Base-by-base conservation (phyloP, 768 basidiomycete genomes). In the Leccinum pellstonianum region DNA sequence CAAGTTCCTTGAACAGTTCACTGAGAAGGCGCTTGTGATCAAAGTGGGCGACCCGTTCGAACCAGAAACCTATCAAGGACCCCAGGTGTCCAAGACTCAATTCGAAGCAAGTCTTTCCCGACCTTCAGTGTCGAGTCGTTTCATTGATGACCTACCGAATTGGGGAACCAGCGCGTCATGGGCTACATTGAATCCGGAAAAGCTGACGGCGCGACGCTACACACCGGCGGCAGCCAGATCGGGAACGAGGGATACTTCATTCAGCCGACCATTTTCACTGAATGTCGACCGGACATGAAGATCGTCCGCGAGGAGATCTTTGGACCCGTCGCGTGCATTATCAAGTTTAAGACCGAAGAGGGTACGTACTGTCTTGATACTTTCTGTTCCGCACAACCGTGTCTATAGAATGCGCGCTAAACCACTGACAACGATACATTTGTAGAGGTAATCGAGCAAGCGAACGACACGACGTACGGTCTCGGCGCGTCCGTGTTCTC, bases 251-350 rank as follows among this genome's bases (percentile, higher is more conserved):
- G 61, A 1, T 62, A 55, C 33, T 62, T 61, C 23, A 60, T 62
- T 33, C 61, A 55, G 4, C 61, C 61, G 25, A 62, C 61, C 31
- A 62, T 62, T 41, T 62, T 62, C 49, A 55, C 61, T 19, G 49
- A 55, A 4, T 51, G 53, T 37, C 48, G 31, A 37, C 59, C 61
- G 3, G 29, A 62, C 5, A 62, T 61, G 61, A 62, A 61, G 49
- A 62, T 61, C 33, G 61, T 62, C 17, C 59, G 7, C 25, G 61
- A 62, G 14, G 61, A 61, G 11, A 61, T 61, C 23, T 61, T 61
- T 43, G 60, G 60, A 27, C 60, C 60, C 2, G 60, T 61, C 33
- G 60, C 59, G 5, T 61, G 59, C 48, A 17, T 61, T 38, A 41
- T 60, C 43, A 60, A 47, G 51, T 60, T 60, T 43, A 38, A 48